Conservation (phyloP, 306 rosid species). For the Canavalia ensiformis region DNA sequence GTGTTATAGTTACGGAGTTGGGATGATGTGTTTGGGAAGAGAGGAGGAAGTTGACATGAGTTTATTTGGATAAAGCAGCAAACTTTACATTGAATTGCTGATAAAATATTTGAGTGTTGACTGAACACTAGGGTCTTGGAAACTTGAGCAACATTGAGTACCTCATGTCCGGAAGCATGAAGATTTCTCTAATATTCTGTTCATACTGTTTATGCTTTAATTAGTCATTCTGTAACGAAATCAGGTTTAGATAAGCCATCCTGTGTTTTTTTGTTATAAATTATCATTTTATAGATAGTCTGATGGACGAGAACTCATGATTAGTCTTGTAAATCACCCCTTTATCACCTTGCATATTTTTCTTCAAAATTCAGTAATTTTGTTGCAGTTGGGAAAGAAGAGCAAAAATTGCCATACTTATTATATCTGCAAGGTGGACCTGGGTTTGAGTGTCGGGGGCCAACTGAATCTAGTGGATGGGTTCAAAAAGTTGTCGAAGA, state of each 20-base stretch:
- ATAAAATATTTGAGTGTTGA: not conserved
- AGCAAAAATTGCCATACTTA: slow-evolving; percentile 75
- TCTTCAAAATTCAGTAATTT: slow-evolving; percentile 37
- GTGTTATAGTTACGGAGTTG: slow-evolving; percentile 16
- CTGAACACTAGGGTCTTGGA: not conserved
- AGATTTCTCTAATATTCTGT: slow-evolving; percentile 8
- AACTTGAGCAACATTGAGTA: slow-evolving; percentile 23
- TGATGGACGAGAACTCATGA: slow-evolving; percentile 38
- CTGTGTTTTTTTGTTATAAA: not conserved
- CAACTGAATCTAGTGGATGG: slow-evolving; percentile 94
- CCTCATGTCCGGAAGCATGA: slow-evolving; percentile 24
- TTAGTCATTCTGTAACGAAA: slow-evolving; percentile 11
- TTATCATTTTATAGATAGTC: slow-evolving; percentile 11
- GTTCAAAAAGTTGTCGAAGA: slow-evolving; percentile 86
- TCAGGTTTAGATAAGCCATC: slow-evolving; percentile 15
- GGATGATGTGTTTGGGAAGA: slow-evolving; percentile 20
- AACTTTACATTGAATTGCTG: not conserved
- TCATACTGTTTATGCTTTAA: slow-evolving; percentile 29
- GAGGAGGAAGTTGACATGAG: slow-evolving; percentile 15
- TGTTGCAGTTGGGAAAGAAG: slow-evolving; percentile 87
- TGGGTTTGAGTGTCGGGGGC: slow-evolving; percentile 84
- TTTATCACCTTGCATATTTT: slow-evolving; percentile 21
- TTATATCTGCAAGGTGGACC: slow-evolving; percentile 97
- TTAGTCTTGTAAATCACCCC: slow-evolving; percentile 27
- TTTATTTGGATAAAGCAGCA: slow-evolving; percentile 21